Evolutionary conservation across 1,139 yeast genomes (phyloP), one percentile per base, ranked within the genome.

Genomic region (Sugiyamaella grinbergsii): DNA sequence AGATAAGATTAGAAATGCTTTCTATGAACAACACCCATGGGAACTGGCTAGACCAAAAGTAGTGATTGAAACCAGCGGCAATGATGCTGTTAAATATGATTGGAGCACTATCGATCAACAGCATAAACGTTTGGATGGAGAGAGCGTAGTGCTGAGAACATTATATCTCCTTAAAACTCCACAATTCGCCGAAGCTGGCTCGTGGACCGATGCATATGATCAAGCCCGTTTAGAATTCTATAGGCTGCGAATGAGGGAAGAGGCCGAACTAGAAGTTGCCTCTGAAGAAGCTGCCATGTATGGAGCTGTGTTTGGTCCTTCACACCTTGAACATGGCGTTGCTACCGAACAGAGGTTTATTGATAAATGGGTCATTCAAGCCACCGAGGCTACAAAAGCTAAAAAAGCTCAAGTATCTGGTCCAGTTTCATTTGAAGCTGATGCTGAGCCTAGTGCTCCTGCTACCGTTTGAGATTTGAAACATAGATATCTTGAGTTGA

Each of bases 21-120:
- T 93, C 64, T 93, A 84, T 69, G 82, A 81, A 54, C 96, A 91
- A 67, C 99, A 93, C 69, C 98, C 99, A 10, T 93, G 98, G 98
- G 99, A 93, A 70, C 75, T 91, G 53, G 87, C 98, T 2, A 80
- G 96, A 59, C 97, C 98, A n/a, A 88, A 88, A 66, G 77, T 82
- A 28, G 71, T 93, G 59, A 78, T 90, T 44, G 99, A 94, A 70
- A 85, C 82, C 62, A 72, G 75, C 18, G 88, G 87, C 5, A 69
- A 76, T 40, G 82, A 82, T 49, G 76, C 74, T 29, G 67, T 70
- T 22, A 62, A 68, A 10, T 74, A 76, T 52, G 88, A 93, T 67
- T 93, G 98, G 98, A 76, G 83, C 49, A 76, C 77, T 49, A 78
- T 93, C 69, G 77, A 80, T 58, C 98, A 93, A 65, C 68, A 82